phyloP scores from a whole-genome alignment of 2,329 filamentous ascomycete species.

The Penicillium sp. region DNA sequence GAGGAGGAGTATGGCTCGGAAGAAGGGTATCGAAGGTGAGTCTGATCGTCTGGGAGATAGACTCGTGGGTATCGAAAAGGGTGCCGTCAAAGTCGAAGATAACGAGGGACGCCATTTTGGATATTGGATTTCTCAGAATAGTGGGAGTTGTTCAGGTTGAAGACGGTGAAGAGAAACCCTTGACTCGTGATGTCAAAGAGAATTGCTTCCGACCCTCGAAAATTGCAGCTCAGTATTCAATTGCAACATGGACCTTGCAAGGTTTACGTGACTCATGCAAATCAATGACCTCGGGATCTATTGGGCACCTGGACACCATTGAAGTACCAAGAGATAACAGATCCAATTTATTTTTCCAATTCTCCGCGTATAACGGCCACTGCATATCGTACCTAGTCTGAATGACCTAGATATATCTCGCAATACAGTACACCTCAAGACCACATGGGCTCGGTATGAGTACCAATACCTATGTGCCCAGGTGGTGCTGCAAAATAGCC shows the following conservation, averaged over 20 bases:
- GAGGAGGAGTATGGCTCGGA: conserved; percentile 9
- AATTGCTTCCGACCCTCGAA: too few relatives aligned
- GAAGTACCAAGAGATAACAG: background rate
- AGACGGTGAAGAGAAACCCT: too few relatives aligned
- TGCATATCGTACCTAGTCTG: too few relatives aligned
- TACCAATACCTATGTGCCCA: too few relatives aligned
- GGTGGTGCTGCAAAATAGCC: too few relatives aligned
- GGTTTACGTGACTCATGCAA: background rate
- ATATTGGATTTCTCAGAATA: background rate
- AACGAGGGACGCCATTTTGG: conserved; percentile 11
- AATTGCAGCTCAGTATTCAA: too few relatives aligned
- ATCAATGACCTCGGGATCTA: background rate
- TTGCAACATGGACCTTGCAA: background rate
- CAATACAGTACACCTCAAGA: background rate
- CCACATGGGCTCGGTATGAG: too few relatives aligned
- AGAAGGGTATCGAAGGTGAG: conserved; percentile 16
- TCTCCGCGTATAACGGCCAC: background rate
- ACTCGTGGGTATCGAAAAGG: conserved; percentile 20
- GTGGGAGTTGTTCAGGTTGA: background rate
- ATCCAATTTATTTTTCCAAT: background rate
- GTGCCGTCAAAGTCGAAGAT: conserved; percentile 24
- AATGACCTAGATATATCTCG: too few relatives aligned
- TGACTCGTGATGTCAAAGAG: too few relatives aligned
- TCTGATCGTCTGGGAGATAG: conserved; percentile 17
- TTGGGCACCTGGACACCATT: background rate